Conservation (phyloP, 768 basidiomycete species). For the Pleurotus eryngii region DNA sequence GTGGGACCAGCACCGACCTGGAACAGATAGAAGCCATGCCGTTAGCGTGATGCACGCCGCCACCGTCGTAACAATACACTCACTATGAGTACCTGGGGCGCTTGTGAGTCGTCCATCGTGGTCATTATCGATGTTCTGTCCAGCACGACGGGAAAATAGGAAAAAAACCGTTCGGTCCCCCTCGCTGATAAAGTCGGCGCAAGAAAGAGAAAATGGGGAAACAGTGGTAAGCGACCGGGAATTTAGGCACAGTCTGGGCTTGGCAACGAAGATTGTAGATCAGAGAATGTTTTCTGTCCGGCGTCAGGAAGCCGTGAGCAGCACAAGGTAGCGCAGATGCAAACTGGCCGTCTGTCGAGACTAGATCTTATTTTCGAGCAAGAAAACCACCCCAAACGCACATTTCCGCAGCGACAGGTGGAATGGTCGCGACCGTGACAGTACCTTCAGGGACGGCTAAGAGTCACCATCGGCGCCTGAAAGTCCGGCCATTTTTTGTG, state of each 20-base stretch:
- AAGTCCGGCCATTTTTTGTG: too few species aligned
- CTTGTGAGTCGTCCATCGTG: background rate
- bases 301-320: too few species aligned
- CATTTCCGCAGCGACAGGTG: too few species aligned
- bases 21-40: background rate
- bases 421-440: too few species aligned
- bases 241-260: background rate
- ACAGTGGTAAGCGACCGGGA: background rate
- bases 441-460: too few species aligned
- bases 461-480: too few species aligned
- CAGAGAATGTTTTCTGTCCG: background rate
- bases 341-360: too few species aligned
- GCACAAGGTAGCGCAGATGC: too few species aligned
- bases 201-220: background rate
- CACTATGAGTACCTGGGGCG: constrained; percentile 5
- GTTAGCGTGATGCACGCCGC: background rate
- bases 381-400: too few species aligned
- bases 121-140: background rate
- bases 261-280: background rate
- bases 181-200: background rate
- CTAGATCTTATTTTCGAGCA: too few species aligned
- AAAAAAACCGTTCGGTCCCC: background rate
- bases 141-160: background rate
- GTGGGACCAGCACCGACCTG: constrained; percentile 48
- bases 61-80: background rate